Base-by-base conservation (phyloP, 1,284 basidiomycete species). In the Ustilago esculenta region DNA sequence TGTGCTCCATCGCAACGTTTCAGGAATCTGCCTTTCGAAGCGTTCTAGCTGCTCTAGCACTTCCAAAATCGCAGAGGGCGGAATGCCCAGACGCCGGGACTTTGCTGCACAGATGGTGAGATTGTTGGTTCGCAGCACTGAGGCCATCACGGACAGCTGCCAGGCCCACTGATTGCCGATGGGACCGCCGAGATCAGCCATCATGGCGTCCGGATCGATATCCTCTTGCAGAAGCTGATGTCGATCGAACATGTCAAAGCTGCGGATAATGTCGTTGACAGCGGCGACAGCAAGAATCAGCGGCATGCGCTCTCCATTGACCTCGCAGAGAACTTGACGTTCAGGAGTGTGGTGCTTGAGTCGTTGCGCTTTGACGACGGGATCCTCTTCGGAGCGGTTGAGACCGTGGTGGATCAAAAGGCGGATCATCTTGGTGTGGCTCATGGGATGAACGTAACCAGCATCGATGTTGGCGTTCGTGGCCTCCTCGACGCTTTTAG, bases 181-280 rank as follows among this genome's bases (percentile, higher is more conserved):
- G 3, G 59, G 47, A 2, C 59, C 55, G 1, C 48, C 55, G 3
- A 53, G 39, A n/a, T 64, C 55, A 11, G 46, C 47, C 30, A 30
- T 51, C 49, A 63, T 59, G 10, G 52, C 56, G 30, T 64, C 59
- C 2, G 56, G 46, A 23, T 69, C 66, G 32, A 69, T 60, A 17
- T 69, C 66, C 17, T 69, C 66, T n/a, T 69, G 59, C 24, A 69
- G 29, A 3, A 69, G 47, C 40, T 52, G 49, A 25, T 63, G 59
- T 27, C 55, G 55, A 5, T 69, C 51, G 18, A 63, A 59, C n/a
- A 55, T 27, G 40, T 59, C 56, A 20, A 58, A 64, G 49, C 53
- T 54, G 18, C 66, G 60, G 33, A 69, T 53, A 30, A 63, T 45
- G 37, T 69, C 66, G 52, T 69, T 63, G 29, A 33, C 42, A 0